A percentile compares a stretch with the other conserved stretches of the same genome.
These are phyloP conservation scores for Fistulinella prunicolor DNA, from an alignment of 768 basidiomycete species.

Conservation along the genomic window DNA sequence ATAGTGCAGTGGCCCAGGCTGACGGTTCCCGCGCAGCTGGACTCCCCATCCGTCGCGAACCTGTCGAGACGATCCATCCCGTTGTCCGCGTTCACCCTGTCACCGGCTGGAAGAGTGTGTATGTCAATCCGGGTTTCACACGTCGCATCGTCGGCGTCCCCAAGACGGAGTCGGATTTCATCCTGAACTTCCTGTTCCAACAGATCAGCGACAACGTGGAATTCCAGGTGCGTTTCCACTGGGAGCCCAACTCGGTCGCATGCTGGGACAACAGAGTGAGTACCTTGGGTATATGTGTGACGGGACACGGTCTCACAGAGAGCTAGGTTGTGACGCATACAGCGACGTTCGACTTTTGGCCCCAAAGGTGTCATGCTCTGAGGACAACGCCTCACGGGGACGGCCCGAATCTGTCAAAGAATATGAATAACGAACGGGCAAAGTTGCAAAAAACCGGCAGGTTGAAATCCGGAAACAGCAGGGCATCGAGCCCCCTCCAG, in stretches of 20 bases:
- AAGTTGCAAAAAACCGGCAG: constrained; percentile 69
- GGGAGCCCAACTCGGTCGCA: constrained; percentile 72
- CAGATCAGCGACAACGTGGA: constrained; percentile 69
- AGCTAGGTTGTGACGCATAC: constrained; percentile 67
- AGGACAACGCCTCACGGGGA: constrained; percentile 82
- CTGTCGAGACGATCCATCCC: constrained; percentile 71
- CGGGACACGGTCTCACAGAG: background rate
- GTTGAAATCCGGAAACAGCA: constrained; percentile 68
- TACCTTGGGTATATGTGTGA: background rate
- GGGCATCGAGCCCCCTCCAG: constrained; percentile 45
- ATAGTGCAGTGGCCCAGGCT: constrained; percentile 75
- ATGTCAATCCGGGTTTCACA: constrained; percentile 83
- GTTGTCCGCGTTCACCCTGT: constrained; percentile 81
- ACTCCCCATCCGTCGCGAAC: constrained; percentile 64
- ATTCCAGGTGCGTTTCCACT: constrained; percentile 73
- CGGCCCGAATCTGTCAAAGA: constrained; percentile 69
- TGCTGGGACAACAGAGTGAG: constrained; percentile 83
- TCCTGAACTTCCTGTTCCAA: constrained; percentile 67
- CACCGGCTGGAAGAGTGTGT: constrained; percentile 82
- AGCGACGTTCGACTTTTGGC: constrained; percentile 86
- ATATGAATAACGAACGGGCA: constrained; percentile 62
- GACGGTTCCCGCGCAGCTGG: constrained; percentile 70
- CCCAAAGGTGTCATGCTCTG: constrained; percentile 70
- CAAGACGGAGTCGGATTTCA: constrained; percentile 78
- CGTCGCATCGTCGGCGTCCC: constrained; percentile 75